A percentile compares a stretch with the other conserved stretches of the same genome.
Evolutionary conservation across 345 rosid species (phyloP).

Genomic region (Brassica rapa): DNA sequence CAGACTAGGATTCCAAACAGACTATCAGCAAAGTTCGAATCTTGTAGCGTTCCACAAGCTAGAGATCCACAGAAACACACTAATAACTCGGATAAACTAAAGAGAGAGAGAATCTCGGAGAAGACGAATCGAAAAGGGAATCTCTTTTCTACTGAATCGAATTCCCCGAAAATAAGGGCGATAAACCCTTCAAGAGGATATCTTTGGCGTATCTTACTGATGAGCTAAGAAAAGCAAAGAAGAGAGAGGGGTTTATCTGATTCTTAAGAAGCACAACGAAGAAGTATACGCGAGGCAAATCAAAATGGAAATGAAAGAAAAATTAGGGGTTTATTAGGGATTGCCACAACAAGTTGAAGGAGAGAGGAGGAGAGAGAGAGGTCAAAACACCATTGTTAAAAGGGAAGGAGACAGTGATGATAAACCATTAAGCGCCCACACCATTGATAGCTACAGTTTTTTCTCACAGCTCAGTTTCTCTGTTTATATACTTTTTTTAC

Average conservation of each 20-base stretch:
- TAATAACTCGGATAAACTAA: conserved; percentile 32
- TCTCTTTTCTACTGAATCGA: conserved; percentile 53
- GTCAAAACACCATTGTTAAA: conserved; percentile 46
- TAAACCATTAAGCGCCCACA: conserved; percentile 40
- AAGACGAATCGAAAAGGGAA: conserved; percentile 43
- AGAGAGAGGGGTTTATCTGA: conserved; percentile 34
- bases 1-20: conserved; percentile 35
- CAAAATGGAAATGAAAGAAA: conserved; percentile 41
- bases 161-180: conserved; percentile 36
- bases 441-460: conserved; percentile 52
- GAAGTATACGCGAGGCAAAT: not conserved
- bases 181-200: not conserved
- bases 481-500: too few species aligned
- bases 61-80: conserved; percentile 28
- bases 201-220: conserved; percentile 17
- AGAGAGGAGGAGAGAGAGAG: conserved; percentile 17
- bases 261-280: conserved; percentile 36
- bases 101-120: conserved; percentile 19
- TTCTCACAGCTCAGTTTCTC: conserved; percentile 48
- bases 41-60: conserved; percentile 23
- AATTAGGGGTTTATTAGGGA: conserved; percentile 38
- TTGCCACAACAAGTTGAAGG: conserved; percentile 43
- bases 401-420: conserved; percentile 27
- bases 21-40: conserved; percentile 24
- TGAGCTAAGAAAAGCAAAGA: conserved; percentile 39